Evolutionary conservation across 768 basidiomycete genomes (phyloP).

Genomic region (Podaxis carcinomalis): DNA sequence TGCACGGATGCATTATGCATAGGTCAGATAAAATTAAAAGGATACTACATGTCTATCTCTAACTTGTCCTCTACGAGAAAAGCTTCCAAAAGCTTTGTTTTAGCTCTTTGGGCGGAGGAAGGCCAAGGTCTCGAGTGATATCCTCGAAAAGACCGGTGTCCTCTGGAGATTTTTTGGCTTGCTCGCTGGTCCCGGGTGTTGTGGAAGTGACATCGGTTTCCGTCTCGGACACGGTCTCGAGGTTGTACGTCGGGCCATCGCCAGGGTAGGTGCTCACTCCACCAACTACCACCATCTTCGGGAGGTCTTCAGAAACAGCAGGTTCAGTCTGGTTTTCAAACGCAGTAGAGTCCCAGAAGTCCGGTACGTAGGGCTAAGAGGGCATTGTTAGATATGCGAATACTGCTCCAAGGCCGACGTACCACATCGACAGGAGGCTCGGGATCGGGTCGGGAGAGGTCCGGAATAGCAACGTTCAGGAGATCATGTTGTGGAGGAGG

Average conservation of each 20-base stretch:
- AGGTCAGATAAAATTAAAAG: not conserved
- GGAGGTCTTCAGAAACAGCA: slow-evolving; percentile 24
- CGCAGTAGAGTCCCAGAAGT: slow-evolving; percentile 37
- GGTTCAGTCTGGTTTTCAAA: slow-evolving; percentile 12
- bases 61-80: slow-evolving; percentile 20
- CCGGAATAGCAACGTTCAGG: slow-evolving; percentile 53
- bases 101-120: slow-evolving; percentile 32
- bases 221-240: slow-evolving; percentile 9
- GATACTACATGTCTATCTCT: slow-evolving; percentile 1
- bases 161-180: slow-evolving; percentile 9
- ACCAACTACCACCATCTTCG: slow-evolving; percentile 42
- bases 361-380: slow-evolving; percentile 41
- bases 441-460: slow-evolving; percentile 39
- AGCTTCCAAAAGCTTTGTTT: slow-evolving; percentile 27
- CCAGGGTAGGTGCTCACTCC: slow-evolving; percentile 32
- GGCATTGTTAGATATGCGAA: slow-evolving; percentile 19
- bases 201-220: not conserved
- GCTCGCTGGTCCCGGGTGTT: not conserved
- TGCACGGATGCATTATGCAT: not conserved
- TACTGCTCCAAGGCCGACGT: slow-evolving; percentile 24
- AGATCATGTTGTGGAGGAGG: slow-evolving; percentile 24
- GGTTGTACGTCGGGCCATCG: slow-evolving; percentile 35
- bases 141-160: slow-evolving; percentile 39
- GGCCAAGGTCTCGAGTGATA: slow-evolving; percentile 39
- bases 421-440: slow-evolving; percentile 56